Base-by-base conservation (phyloP, 768 basidiomycete genomes). In the Termitomyces bulborhizus region DNA sequence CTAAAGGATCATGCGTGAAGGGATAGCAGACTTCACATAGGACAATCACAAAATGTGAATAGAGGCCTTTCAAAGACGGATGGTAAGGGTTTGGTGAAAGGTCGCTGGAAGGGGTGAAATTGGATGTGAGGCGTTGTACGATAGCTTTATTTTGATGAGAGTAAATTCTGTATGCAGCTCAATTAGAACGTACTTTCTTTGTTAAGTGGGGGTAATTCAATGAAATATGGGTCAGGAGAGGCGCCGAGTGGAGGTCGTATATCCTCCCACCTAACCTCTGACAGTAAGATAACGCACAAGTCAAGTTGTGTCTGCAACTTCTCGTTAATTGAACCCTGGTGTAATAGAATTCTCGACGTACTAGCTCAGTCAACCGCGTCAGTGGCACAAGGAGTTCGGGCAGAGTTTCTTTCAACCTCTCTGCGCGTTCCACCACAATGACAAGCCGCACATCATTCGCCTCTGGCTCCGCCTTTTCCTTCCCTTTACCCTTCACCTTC, bases 341-440 rank as follows among this genome's bases (percentile, higher is more conserved):
- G 26, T 24, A 41, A 53, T 15, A 15, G 2, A 16, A 16, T 27
- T 12, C 6, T 27, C 57, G 12, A 61, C 81, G 56, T 58, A 90
- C 90, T 66, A 91, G 63, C 63, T 92, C 90, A 6, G 80, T 73
- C 29, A 93, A 71, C 47, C 88, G 79, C 15, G 87, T 78, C 27
- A 93, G 66, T 37, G 90, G 88, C 8, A 88, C 82, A 1, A 91
- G 53, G 1, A 90, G 64, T 29, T 87, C 84, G 1, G 86, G 80
- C 48, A 88, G 70, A 16, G 65, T 72, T 31, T 84, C 84, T 57
- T 75, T 80, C 56, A 93, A 67, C 46, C 81, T 74, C 65, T 92
- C 88, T 0, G 82, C 84, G n/a, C 75, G 73, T 58, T 89, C 85
- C 40, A 92, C 65, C 4, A 85, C 69, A 41, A 92, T 71, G 8